These are phyloP conservation scores for Torulaspora indica DNA, from an alignment of 805 yeast species.

Conservation along the genomic window DNA sequence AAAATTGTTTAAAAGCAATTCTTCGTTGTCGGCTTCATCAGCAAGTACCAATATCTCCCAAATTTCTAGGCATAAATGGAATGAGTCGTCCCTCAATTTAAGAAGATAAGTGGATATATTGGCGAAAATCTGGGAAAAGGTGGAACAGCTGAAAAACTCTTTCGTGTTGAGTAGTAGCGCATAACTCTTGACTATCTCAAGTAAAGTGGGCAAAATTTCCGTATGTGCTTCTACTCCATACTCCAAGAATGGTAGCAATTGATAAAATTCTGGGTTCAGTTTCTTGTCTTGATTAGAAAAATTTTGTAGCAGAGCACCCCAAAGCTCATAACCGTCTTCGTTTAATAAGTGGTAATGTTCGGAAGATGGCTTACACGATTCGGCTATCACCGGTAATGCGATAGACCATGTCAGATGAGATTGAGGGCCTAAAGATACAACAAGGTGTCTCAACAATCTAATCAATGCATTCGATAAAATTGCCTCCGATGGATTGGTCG, in stretches of 20 bases:
- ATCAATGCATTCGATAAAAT: slow-evolving; percentile 48
- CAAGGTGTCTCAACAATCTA: slow-evolving; percentile 54
- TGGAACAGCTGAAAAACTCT: slow-evolving; percentile 31
- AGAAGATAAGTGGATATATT: slow-evolving; percentile 51
- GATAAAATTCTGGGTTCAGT: slow-evolving; percentile 39
- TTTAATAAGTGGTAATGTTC: slow-evolving; percentile 52
- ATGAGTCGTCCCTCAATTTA: slow-evolving; percentile 66
- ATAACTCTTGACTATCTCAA: slow-evolving; percentile 62
- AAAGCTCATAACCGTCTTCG: slow-evolving; percentile 84
- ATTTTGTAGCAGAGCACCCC: slow-evolving; percentile 66
- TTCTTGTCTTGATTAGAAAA: slow-evolving; percentile 41
- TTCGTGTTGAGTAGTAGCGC: slow-evolving; percentile 44
- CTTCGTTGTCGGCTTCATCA: slow-evolving; percentile 26
- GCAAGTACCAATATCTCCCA: slow-evolving; percentile 33
- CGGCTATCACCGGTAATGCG: slow-evolving; percentile 57
- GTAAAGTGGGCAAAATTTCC: slow-evolving; percentile 61
- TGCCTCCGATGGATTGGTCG: slow-evolving; percentile 29
- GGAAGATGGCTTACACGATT: slow-evolving; percentile 59
- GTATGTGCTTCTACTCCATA: slow-evolving; percentile 65
- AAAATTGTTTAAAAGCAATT: slow-evolving; percentile 24
- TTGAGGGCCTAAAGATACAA: slow-evolving; percentile 51
- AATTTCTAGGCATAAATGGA: slow-evolving; percentile 43
- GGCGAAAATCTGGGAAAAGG: slow-evolving; percentile 38
- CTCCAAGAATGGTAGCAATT: slow-evolving; percentile 48
- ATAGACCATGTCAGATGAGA: slow-evolving; percentile 49